These are phyloP conservation scores for Chlorella sp. DNA, from an alignment of 139 green algal species.

Conservation along the genomic window DNA sequence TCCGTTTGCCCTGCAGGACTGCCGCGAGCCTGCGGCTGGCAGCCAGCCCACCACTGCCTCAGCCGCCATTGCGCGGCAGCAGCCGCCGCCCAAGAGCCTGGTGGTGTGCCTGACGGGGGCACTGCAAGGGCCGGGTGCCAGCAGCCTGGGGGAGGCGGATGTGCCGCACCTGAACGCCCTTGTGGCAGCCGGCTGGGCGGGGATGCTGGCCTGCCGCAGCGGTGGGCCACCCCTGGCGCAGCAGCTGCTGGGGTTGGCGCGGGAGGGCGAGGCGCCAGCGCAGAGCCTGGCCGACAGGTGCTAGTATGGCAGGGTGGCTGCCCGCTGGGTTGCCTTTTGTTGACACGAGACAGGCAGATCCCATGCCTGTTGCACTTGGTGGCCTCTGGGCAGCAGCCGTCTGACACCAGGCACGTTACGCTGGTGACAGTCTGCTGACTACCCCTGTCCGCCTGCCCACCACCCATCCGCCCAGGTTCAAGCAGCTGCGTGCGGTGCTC, in stretches of 20 bases:
- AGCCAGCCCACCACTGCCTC: neutral
- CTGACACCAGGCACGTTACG: too few relatives aligned
- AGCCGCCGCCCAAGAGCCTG: slow-evolving; percentile 64
- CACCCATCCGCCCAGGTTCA: slow-evolving; percentile 20
- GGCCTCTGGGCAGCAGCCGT: too few relatives aligned
- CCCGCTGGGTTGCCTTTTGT: neutral
- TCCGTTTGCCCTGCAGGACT: neutral
- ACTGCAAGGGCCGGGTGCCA: neutral
- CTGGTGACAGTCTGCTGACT: neutral
- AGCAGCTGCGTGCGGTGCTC: slow-evolving; percentile 20
- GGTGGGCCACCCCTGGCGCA: slow-evolving; percentile 14
- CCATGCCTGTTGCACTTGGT: neutral
- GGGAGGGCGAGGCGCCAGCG: neutral
- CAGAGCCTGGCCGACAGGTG: slow-evolving; percentile 20
- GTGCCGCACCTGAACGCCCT: slow-evolving; percentile 55
- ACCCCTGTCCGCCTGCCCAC: neutral
- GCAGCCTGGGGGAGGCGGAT: neutral
- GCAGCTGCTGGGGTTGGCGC: slow-evolving; percentile 53
- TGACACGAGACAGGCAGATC: too few relatives aligned
- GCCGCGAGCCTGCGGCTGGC: neutral
- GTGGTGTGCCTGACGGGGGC: slow-evolving; percentile 45
- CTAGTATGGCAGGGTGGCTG: neutral
- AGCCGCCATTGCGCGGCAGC: slow-evolving; percentile 33
- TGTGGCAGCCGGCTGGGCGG: slow-evolving; percentile 10
- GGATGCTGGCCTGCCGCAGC: neutral